Base-by-base conservation (phyloP, 345 rosid genomes). In the Erodium maritimum region DNA sequence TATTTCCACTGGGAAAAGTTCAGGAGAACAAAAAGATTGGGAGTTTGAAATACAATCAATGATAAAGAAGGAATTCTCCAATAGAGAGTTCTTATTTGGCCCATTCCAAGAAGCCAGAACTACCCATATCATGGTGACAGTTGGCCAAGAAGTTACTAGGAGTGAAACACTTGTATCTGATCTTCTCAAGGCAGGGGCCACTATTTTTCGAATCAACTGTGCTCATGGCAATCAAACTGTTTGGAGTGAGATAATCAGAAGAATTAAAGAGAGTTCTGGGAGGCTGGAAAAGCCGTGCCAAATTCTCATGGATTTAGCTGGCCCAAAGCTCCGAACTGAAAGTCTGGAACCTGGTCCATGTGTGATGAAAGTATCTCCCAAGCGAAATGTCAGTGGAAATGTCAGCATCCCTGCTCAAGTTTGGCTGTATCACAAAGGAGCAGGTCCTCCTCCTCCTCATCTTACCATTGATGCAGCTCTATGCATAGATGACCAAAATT, bases 221-320 rank as follows among this genome's bases (percentile, higher is more conserved):
- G 88, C 88, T 19, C 91, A 80, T 75, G 88, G 88, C 60, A 71
- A 61, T 65, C 82, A 82, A 16, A 73, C 67, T 59, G 50, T 67
- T 42, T 85, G 86, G 91, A 67, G 77, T 65, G 86, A 80, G 71
- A 80, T 82, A 61, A 75, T 82, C 69, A 77, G 72, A 71, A 71
- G 80, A 63, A 82, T 82, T 55, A 76, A 71, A 71, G 71, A 54
- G 63, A 51, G 78, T 55, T 85, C 86, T 50, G 80, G 76, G 63
- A 71, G 70, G 79, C 74, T 80, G 24, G 91, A 79, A 78, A 74
- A 52, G 11, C 88, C 84, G 55, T 85, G 88, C 62, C 79, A 79
- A 20, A 62, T 82, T 73, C 86, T 80, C 63, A 85, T 82, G 86
- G 91, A 85, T 73, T 72, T 85, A 73, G 91, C 86, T 0, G 86